Evolutionary conservation across 148 eudicot genomes (phyloP).

Genomic region (Polygonum maritimum): DNA sequence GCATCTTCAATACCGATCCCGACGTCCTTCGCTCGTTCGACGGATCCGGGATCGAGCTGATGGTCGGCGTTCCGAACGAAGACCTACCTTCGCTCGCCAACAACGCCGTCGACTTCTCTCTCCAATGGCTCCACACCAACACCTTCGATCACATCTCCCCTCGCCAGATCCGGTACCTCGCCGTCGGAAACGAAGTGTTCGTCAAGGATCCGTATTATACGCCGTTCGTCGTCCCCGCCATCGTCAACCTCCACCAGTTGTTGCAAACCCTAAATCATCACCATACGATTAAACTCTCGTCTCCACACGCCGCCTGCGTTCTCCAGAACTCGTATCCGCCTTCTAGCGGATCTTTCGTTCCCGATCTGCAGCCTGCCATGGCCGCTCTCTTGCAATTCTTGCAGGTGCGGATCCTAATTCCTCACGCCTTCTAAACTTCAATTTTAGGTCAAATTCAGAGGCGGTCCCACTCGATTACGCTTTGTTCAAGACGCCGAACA

Average conservation of each 20-base stretch:
- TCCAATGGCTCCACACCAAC: constrained; percentile 53
- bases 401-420: not conserved
- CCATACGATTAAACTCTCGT: constrained; percentile 44
- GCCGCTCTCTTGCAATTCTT: constrained; percentile 38
- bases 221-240: constrained; percentile 46
- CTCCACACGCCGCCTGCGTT: constrained; percentile 52
- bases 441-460: constrained; percentile 14
- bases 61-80: constrained; percentile 74
- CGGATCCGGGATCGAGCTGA: constrained; percentile 41
- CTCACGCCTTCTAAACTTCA: not conserved
- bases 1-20: constrained; percentile 60
- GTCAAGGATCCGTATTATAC: constrained; percentile 45
- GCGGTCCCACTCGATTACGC: constrained; percentile 53
- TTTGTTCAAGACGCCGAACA: constrained; percentile 28
- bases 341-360: constrained; percentile 42
- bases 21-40: constrained; percentile 40
- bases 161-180: constrained; percentile 44
- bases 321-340: constrained; percentile 57
- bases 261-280: constrained; percentile 37
- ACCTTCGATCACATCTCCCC: constrained; percentile 34
- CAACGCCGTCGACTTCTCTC: constrained; percentile 21
- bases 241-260: constrained; percentile 46
- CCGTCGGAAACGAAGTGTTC: constrained; percentile 68
- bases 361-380: constrained; percentile 20
- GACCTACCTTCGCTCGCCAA: constrained; percentile 42